Conservation (phyloP, 495 filamentous ascomycete species). For the Platismatia glauca region DNA sequence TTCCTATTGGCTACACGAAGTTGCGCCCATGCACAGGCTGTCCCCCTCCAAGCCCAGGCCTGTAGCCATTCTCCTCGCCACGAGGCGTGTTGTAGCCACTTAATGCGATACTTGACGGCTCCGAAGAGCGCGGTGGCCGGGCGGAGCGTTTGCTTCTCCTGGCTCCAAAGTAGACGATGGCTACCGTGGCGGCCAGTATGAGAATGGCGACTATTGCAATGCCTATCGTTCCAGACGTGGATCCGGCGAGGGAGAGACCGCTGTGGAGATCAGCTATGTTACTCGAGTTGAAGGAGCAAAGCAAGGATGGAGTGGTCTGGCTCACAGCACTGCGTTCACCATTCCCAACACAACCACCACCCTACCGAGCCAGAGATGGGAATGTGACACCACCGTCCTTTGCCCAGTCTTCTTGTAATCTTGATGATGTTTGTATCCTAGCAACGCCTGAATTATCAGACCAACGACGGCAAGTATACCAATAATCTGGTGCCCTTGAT, state of each 20-base stretch:
- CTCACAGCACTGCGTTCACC: slow-evolving; percentile 12
- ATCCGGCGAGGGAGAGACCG: slow-evolving; percentile 5
- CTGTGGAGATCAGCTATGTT: not conserved
- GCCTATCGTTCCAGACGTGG: slow-evolving; percentile 1
- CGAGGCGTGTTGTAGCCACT: not conserved
- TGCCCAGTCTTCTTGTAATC: slow-evolving; percentile 4
- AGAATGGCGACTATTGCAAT: not conserved
- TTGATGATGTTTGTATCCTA: slow-evolving; percentile 3
- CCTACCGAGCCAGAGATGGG: slow-evolving; percentile 3
- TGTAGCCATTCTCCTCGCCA: not conserved
- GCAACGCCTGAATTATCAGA: not conserved
- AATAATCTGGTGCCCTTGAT: slow-evolving; percentile 4
- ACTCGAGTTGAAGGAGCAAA: not conserved
- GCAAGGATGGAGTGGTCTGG: not conserved
- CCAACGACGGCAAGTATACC: not conserved
- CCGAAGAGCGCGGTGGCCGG: not conserved
- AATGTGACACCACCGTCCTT: not conserved
- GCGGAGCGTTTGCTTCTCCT: not conserved
- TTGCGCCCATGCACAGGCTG: not conserved
- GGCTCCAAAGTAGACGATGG: slow-evolving; percentile 1
- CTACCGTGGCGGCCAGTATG: not conserved
- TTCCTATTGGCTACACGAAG: not conserved
- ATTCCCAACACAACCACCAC: slow-evolving; percentile 3
- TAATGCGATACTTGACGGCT: not conserved
- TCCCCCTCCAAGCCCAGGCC: not conserved